phyloP scores from a whole-genome alignment of 2,329 filamentous ascomycete genomes.

The Capronia epimyces region DNA sequence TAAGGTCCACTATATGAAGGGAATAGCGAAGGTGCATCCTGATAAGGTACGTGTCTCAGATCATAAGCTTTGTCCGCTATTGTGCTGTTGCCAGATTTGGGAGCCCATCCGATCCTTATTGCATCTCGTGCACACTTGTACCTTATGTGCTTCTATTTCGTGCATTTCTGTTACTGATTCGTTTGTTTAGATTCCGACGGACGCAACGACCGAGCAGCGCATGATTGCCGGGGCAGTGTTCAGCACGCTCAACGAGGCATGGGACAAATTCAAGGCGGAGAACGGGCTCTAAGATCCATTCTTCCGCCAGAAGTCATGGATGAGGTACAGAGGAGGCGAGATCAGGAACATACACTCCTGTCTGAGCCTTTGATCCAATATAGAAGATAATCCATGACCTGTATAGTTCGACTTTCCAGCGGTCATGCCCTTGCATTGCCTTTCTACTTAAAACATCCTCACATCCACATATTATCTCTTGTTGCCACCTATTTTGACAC shows the following conservation, averaged over 20 bases:
- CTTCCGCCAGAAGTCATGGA: background rate
- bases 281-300: slow-evolving; percentile 47
- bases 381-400: background rate
- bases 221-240: slow-evolving; percentile 64
- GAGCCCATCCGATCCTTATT: background rate
- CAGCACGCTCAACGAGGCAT: slow-evolving; percentile 60
- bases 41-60: slow-evolving; percentile 71
- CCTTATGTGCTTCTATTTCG: too few species aligned
- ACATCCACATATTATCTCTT: background rate
- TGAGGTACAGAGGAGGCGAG: too few species aligned
- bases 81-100: background rate
- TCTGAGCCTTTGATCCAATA: background rate
- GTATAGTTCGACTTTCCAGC: background rate
- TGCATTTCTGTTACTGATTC: background rate
- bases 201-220: slow-evolving; percentile 60
- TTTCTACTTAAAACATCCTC: background rate
- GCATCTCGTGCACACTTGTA: too few species aligned
- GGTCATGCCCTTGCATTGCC: background rate
- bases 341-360: too few species aligned
- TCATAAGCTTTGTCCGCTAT: too few species aligned
- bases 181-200: slow-evolving; percentile 50
- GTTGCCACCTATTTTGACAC: slow-evolving; percentile 18
- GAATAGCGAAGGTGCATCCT: slow-evolving; percentile 95
- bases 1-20: slow-evolving; percentile 98
- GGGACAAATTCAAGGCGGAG: slow-evolving; percentile 63